Percentiles rank a stretch among this genome's conserved stretches.
Evolutionary conservation across 2,329 filamentous ascomycete species (phyloP).

Genomic region (Aspergillus awamori): DNA sequence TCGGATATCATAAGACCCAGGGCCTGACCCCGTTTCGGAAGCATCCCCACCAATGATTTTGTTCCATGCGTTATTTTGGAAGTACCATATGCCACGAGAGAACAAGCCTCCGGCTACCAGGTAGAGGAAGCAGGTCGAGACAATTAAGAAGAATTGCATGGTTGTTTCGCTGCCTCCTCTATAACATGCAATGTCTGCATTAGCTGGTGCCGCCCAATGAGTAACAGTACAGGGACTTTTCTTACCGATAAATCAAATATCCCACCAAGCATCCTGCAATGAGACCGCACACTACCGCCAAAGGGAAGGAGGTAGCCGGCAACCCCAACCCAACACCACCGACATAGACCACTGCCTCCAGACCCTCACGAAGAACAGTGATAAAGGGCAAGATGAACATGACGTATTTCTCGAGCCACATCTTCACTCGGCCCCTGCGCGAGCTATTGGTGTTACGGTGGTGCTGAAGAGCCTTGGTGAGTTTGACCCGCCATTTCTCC

Average conservation of each 20-base stretch:
- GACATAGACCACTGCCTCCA: constrained; percentile 85
- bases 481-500: constrained; percentile 82
- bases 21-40: constrained; percentile 64
- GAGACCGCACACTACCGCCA: constrained; percentile 74
- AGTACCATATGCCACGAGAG: constrained; percentile 72
- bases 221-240: constrained; percentile 1
- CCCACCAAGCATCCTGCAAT: constrained; percentile 68
- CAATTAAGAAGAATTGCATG: constrained; percentile 74
- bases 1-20: constrained; percentile 78
- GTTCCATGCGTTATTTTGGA: constrained; percentile 71
- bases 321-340: constrained; percentile 78
- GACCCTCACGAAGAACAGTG: constrained; percentile 81
- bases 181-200: background rate
- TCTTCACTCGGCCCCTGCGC: constrained; percentile 56
- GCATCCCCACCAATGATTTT: constrained; percentile 59
- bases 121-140: constrained; percentile 79
- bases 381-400: constrained; percentile 87
- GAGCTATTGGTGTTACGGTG: constrained; percentile 46
- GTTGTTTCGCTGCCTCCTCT: constrained; percentile 63
- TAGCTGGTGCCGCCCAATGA: background rate
- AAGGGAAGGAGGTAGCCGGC: constrained; percentile 74
- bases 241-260: constrained; percentile 76
- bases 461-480: constrained; percentile 64
- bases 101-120: constrained; percentile 81
- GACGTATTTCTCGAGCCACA: constrained; percentile 73